Evolutionary conservation across 2,329 filamentous ascomycete species (phyloP).

Genomic region (Epichloe uncinata): DNA sequence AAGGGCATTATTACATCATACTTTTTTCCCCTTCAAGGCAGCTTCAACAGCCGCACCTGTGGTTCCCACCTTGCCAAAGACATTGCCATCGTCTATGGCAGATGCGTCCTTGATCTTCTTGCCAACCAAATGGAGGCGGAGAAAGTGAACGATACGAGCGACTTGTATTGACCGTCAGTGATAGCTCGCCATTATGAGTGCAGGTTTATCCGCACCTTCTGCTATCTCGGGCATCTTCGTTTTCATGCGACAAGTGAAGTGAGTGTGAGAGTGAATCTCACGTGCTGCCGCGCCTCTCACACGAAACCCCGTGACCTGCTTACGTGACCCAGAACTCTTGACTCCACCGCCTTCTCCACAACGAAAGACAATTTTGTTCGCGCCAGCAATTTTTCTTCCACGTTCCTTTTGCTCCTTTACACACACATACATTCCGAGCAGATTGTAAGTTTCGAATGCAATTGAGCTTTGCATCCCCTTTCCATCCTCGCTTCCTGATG

Average conservation of each 20-base stretch:
- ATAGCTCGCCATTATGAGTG: background rate
- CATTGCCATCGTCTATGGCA: constrained; percentile 65
- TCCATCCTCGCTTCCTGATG: constrained; percentile 46
- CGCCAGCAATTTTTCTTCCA: constrained; percentile 14
- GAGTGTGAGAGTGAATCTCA: background rate
- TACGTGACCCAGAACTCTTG: constrained; percentile 9
- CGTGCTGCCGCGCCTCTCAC: constrained; percentile 12
- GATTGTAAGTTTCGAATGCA: constrained; percentile 8
- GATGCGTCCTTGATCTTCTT: constrained; percentile 60
- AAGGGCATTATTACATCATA: constrained; percentile 8
- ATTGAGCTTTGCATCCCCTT: constrained; percentile 1
- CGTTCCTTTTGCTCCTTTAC: constrained; percentile 4
- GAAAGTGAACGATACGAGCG: constrained; percentile 73
- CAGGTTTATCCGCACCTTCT: constrained; percentile 30
- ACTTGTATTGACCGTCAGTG: constrained; percentile 31
- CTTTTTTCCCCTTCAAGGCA: constrained; percentile 60
- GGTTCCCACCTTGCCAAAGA: constrained; percentile 86
- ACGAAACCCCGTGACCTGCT: constrained; percentile 19
- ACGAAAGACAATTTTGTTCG: constrained; percentile 13
- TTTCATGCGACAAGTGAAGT: background rate
- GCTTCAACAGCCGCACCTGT: constrained; percentile 60
- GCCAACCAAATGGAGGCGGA: constrained; percentile 71
- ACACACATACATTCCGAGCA: constrained; percentile 1
- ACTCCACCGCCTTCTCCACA: constrained; percentile 10
- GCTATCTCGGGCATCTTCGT: constrained; percentile 48